Evolutionary conservation across 495 filamentous ascomycete genomes (phyloP).

Genomic region (Xylaria nigripes): DNA sequence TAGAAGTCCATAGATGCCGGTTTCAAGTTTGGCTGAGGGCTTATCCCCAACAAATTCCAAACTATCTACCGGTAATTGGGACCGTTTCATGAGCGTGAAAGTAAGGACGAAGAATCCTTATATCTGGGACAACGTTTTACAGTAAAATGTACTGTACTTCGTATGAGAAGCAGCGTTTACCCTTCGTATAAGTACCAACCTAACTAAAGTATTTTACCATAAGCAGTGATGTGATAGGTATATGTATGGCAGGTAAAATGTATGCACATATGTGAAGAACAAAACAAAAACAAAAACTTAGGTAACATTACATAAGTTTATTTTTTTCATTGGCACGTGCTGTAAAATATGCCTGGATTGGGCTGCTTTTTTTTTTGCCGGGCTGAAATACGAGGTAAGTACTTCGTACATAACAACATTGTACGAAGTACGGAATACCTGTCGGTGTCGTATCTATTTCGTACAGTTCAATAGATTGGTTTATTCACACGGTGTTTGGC

Average conservation of each 20-base stretch:
- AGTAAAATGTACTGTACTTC: no score
- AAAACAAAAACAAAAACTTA: no score
- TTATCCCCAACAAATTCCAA: background rate
- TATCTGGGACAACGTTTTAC: background rate
- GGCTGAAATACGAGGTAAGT: conserved; percentile 1
- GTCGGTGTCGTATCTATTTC: no score
- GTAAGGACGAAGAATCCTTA: background rate
- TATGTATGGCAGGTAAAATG: no score
- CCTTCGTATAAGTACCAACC: no score
- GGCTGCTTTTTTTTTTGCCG: conserved; percentile 1
- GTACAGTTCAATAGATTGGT: background rate
- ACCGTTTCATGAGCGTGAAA: background rate
- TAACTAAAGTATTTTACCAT: no score
- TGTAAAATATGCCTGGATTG: background rate
- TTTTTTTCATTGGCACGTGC: background rate
- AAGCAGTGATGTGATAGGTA: no score
- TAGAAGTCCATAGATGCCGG: background rate
- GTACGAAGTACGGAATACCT: background rate
- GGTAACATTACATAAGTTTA: no score
- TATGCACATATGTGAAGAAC: no score
- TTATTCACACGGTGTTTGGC: background rate
- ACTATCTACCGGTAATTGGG: background rate
- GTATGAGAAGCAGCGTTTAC: no score
- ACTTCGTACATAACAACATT: background rate
- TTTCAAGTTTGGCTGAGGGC: background rate